Evolutionary conservation across 2,329 filamentous ascomycete species (phyloP).

Genomic region (Nigrospora sphaerica): DNA sequence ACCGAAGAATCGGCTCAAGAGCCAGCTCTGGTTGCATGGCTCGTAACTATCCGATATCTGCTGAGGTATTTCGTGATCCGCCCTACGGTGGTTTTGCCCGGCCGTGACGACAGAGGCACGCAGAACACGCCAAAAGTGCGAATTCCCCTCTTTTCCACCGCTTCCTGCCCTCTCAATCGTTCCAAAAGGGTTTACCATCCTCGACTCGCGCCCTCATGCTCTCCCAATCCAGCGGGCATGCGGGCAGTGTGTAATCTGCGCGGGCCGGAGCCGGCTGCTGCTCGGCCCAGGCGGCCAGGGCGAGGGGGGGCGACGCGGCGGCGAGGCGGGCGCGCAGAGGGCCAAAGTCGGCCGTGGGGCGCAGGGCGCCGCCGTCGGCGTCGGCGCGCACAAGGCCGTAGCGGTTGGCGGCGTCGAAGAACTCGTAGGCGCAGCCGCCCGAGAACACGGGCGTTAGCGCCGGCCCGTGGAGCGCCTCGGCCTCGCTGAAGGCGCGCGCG

Average conservation of each 20-base stretch:
- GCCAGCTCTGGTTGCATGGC: no score
- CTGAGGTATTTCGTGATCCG: no score
- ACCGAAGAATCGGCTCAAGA: no score
- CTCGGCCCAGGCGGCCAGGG: neutral
- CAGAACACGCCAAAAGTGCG: no score
- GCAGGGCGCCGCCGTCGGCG: neutral
- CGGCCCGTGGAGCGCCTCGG: constrained; percentile 46
- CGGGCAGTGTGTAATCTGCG: neutral
- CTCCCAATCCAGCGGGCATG: constrained; percentile 11
- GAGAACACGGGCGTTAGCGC: constrained; percentile 47
- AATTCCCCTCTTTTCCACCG: no score
- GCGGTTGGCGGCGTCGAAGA: constrained; percentile 42
- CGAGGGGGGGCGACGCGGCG: neutral
- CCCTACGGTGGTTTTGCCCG: no score
- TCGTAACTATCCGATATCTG: no score
- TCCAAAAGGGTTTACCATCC: neutral
- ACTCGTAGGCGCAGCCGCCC: constrained; percentile 57
- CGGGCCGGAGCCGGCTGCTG: constrained; percentile 4
- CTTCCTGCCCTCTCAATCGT: no score
- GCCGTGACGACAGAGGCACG: no score
- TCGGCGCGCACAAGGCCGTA: constrained; percentile 32
- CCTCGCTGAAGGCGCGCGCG: constrained; percentile 51
- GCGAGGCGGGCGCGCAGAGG: constrained; percentile 4
- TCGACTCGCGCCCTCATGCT: constrained; percentile 5
- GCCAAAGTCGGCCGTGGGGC: constrained; percentile 6